Percentiles rank a stretch among this genome's conserved stretches.
phyloP scores from a whole-genome alignment of 2,329 filamentous ascomycete species.

The Colletotrichum sp. region DNA sequence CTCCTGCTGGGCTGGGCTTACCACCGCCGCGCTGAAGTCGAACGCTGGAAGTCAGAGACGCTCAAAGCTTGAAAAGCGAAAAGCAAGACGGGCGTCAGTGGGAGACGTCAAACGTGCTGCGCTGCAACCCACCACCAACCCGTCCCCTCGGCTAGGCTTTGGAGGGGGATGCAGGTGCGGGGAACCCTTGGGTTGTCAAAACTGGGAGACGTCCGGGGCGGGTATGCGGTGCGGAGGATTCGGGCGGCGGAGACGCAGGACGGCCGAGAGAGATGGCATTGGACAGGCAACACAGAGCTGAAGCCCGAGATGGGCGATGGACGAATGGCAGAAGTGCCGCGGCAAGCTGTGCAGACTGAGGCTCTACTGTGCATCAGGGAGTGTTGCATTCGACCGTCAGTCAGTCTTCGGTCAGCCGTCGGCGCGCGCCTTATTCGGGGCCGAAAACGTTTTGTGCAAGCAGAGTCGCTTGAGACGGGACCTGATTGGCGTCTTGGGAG shows the following conservation, averaged over 20 bases:
- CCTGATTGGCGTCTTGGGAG: background rate
- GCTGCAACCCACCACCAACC: background rate
- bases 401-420: background rate
- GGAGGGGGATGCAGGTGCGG: slow-evolving; percentile 7
- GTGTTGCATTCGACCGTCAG: background rate
- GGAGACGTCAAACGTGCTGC: background rate
- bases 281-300: background rate
- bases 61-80: background rate
- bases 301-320: background rate
- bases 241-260: background rate
- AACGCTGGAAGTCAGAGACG: background rate
- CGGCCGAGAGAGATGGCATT: background rate
- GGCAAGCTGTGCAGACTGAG: background rate
- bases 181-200: slow-evolving; percentile 14
- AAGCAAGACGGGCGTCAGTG: background rate
- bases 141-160: background rate
- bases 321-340: background rate
- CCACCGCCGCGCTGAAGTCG: background rate
- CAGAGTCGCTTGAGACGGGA: background rate
- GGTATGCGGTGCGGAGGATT: background rate
- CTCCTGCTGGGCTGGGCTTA: background rate
- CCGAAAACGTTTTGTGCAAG: background rate
- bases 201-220: background rate
- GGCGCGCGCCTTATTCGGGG: background rate
- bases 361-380: background rate